Base-by-base conservation (phyloP, 1,139 yeast genomes). In the Protomyces lactucae-debilis region DNA sequence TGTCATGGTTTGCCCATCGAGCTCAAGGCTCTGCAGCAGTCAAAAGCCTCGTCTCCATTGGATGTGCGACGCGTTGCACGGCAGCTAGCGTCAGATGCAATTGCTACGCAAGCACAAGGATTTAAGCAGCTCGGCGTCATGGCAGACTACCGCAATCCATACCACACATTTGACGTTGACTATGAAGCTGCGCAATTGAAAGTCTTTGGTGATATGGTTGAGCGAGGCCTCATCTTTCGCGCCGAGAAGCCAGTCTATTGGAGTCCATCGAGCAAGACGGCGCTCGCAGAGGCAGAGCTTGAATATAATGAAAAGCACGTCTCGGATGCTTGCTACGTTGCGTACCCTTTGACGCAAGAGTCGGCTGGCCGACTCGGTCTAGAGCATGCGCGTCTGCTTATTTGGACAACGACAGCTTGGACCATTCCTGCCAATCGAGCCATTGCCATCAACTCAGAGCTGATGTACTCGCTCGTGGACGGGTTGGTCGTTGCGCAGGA, bases 321-420 rank as follows among this genome's bases (percentile, higher is more conserved):
- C 59, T 88, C 97, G 0, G 83, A 80, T 3, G 88, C 97, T 0
- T 84, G 85, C 0, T 85, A 81, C 72, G 85, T 88, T 6, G 85
- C 83, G 67, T 93, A 88, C 71, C 92, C 93, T 1, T 69, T 85
- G 3, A 66, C 75, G 0, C 66, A 64, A 28, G 46, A 45, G 8
- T n/a, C 25, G n/a, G n/a, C 16, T 25, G 48, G 28, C 39, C 6
- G 61, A 61, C 60, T 67, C 9, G 68, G 61, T 32, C 64, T 65
- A 25, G 25, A 51, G 36, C 39, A 39, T 37, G 25, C 66, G 2
- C 67, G 68, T 21, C 71, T 74, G 9, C 73, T 75, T 2, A 89
- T 93, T 65, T 93, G 99, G 99, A 93, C 99, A 0, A 91, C 97
- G 0, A 93, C 99, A 0, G 98, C 99, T 0, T 93, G 99, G 99